Evolutionary conservation across 164 flowering plant species (phyloP).

Genomic region (Magnolia kwangsiensis): DNA sequence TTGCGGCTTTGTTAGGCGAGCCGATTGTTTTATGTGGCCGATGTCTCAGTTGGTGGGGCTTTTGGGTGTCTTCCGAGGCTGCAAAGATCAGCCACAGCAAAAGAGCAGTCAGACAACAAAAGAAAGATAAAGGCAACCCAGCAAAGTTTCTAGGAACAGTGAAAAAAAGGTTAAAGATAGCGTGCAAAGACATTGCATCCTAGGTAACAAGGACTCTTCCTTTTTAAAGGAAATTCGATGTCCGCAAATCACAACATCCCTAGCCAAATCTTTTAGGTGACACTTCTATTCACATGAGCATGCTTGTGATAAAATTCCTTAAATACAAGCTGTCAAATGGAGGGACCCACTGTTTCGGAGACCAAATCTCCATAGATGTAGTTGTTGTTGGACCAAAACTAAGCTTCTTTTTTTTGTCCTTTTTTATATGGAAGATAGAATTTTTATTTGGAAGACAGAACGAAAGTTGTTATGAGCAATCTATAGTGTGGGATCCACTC

Average conservation of each 20-base stretch:
- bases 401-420: background rate
- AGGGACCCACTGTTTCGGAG: background rate
- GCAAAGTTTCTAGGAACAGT: background rate
- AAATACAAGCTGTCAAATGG: background rate
- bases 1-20: conserved; percentile 65
- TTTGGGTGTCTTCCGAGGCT: conserved; percentile 89
- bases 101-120: background rate
- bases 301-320: background rate
- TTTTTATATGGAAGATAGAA: no score
- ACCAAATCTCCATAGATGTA: background rate
- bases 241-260: background rate
- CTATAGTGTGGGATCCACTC: background rate
- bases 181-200: conserved; percentile 2
- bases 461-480: background rate
- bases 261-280: background rate
- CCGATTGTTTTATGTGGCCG: conserved; percentile 57
- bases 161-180: conserved; percentile 10
- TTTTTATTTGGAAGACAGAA: no score
- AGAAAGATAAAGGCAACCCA: conserved; percentile 9
- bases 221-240: background rate
- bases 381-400: background rate
- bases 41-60: conserved; percentile 65
- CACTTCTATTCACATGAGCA: background rate
- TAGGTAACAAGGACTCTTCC: conserved; percentile 10
- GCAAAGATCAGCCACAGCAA: conserved; percentile 2